phyloP scores from a whole-genome alignment of 164 flowering plant species.

The Tinospora cordifolia region DNA sequence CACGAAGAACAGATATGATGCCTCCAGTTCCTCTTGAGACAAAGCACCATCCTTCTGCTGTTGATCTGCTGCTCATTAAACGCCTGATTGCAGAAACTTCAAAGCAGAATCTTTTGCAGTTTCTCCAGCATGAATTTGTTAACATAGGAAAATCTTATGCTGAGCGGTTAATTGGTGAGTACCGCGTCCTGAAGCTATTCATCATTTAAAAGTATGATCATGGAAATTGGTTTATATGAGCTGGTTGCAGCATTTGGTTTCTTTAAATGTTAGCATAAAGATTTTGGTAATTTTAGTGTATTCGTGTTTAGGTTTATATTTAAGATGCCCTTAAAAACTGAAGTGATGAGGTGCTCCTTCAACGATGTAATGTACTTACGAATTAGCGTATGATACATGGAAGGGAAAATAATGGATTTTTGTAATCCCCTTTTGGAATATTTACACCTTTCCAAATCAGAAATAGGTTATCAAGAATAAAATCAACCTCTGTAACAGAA shows the following conservation, averaged over 20 bases:
- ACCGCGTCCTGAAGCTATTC: background rate
- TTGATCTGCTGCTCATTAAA: constrained; percentile 84
- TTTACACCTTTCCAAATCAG: no score
- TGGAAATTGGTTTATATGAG: background rate
- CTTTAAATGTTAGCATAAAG: background rate
- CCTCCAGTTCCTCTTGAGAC: constrained; percentile 95
- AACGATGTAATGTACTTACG: no score
- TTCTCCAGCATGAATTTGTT: constrained; percentile 97
- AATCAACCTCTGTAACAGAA: no score
- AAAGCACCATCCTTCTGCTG: constrained; percentile 95
- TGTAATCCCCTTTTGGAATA: no score
- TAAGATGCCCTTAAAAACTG: background rate
- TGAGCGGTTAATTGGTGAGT: constrained; percentile 77
- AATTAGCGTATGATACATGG: no score
- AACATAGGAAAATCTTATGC: constrained; percentile 80
- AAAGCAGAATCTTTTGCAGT: constrained; percentile 76
- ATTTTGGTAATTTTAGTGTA: background rate
- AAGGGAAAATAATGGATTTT: no score
- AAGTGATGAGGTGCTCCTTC: no score
- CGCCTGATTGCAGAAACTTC: constrained; percentile 86
- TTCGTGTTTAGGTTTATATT: background rate
- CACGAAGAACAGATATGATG: constrained; percentile 92
- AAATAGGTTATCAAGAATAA: no score
- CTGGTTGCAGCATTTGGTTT: background rate
- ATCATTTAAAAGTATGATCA: background rate